Conservation (phyloP, 2,329 filamentous ascomycete species). For the Blumeriella jaapii region DNA sequence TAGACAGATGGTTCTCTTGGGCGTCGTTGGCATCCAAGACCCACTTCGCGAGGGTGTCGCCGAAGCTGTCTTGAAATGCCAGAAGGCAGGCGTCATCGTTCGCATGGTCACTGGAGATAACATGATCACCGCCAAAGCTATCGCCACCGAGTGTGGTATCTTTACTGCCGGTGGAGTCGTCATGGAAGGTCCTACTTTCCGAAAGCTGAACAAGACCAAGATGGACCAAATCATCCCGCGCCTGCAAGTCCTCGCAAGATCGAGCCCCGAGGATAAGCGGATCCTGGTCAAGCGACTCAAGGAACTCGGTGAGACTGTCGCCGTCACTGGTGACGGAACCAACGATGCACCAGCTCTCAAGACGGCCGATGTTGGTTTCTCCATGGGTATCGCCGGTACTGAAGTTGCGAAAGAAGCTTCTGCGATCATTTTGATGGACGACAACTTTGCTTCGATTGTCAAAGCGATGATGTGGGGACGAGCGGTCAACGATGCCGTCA, state of each 20-base stretch:
- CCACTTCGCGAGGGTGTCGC: constrained; percentile 58
- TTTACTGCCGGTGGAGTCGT: constrained; percentile 43
- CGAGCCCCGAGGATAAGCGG: constrained; percentile 59
- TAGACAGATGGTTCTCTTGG: constrained; percentile 61
- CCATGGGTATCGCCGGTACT: constrained; percentile 56
- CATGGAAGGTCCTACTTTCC: constrained; percentile 59
- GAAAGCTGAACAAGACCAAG: constrained; percentile 45
- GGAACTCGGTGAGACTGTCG: constrained; percentile 53
- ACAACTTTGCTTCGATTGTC: constrained; percentile 52
- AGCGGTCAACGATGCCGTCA: constrained; percentile 42
- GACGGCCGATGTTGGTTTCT: constrained; percentile 55
- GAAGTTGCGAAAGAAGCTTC: constrained; percentile 53
- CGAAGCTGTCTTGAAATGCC: constrained; percentile 54
- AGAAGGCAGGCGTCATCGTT: constrained; percentile 57
- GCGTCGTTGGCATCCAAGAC: constrained; percentile 64
- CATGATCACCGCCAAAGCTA: constrained; percentile 59
- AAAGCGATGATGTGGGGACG: constrained; percentile 51
- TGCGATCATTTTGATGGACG: constrained; percentile 50
- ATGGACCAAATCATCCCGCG: constrained; percentile 49
- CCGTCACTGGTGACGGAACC: constrained; percentile 55
- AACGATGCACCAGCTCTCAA: constrained; percentile 57
- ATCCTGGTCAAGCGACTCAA: constrained; percentile 53
- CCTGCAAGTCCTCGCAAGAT: constrained; percentile 56
- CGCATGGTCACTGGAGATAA: constrained; percentile 70
- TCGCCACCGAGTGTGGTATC: constrained; percentile 60